These are phyloP conservation scores for Neobulgaria alba DNA, from an alignment of 2,329 filamentous ascomycete genomes.

Conservation along the genomic window DNA sequence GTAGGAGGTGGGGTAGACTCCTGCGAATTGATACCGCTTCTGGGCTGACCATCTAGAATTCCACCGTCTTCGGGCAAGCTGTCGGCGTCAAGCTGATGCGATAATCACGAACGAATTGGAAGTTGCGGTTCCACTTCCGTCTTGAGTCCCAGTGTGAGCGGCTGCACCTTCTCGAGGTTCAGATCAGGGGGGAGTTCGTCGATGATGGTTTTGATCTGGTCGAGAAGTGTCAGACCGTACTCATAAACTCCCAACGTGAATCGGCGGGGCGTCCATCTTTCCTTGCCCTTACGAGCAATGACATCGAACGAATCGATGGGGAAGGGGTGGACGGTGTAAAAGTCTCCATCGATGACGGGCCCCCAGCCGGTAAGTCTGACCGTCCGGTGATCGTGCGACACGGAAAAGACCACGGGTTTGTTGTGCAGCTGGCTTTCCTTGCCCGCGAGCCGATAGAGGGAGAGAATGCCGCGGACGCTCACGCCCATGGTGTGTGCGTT, in stretches of 20 bases:
- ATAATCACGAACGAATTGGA: neutral
- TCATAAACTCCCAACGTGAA: neutral
- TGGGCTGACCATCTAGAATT: too few relatives aligned
- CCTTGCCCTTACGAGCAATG: neutral
- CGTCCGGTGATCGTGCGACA: neutral
- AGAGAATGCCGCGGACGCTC: constrained; percentile 31
- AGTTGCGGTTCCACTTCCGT: neutral
- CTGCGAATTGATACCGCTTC: too few relatives aligned
- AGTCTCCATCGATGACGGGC: neutral
- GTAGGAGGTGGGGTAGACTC: too few relatives aligned
- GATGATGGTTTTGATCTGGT: neutral
- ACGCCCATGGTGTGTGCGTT: constrained; percentile 34
- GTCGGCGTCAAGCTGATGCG: neutral
- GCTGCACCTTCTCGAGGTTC: neutral
- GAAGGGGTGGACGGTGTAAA: neutral
- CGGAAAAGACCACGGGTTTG: neutral
- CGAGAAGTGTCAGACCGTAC: neutral
- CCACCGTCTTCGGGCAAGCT: too few relatives aligned
- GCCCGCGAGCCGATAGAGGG: neutral
- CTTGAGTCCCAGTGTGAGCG: neutral
- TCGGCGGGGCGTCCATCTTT: neutral
- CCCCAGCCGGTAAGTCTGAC: neutral
- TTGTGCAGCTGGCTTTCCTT: neutral
- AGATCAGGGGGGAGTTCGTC: neutral
- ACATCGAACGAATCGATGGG: neutral